These are phyloP conservation scores for Apodospora peruviana DNA, from an alignment of 495 filamentous ascomycete species.

Conservation along the genomic window DNA sequence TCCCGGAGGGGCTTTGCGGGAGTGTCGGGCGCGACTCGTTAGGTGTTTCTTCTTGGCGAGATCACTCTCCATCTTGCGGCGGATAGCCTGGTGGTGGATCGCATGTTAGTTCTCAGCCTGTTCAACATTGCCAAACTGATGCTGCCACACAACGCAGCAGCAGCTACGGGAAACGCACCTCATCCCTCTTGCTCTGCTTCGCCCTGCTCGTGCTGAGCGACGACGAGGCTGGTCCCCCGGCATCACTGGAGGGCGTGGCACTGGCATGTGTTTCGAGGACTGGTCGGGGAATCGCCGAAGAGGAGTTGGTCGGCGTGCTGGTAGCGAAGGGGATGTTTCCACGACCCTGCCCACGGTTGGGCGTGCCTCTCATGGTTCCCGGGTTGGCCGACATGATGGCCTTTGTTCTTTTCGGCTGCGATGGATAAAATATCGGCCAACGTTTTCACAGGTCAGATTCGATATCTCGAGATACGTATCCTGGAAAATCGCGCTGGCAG, in stretches of 20 bases:
- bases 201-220: conserved; percentile 80
- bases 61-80: conserved; percentile 92
- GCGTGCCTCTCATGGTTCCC: conserved; percentile 55
- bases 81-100: conserved; percentile 66
- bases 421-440: no score
- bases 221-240: conserved; percentile 51
- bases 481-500: conserved; percentile 1
- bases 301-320: conserved; percentile 54
- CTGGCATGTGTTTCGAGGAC: conserved; percentile 58
- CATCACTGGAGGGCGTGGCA: conserved; percentile 51
- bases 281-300: conserved; percentile 82
- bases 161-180: conserved; percentile 56
- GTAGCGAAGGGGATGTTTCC: conserved; percentile 65
- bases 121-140: no score
- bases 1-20: conserved; percentile 89
- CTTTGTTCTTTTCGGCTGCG: neutral
- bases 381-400: conserved; percentile 28
- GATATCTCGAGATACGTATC: no score
- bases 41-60: conserved; percentile 94
- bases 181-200: conserved; percentile 96
- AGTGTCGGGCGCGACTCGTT: conserved; percentile 67
- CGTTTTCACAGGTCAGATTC: no score
- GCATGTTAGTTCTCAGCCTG: conserved; percentile 25
- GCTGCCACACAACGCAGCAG: no score
- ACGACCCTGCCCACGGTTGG: conserved; percentile 54